These are phyloP conservation scores for Termitomyces titanicus DNA, from an alignment of 768 basidiomycete species.

Conservation along the genomic window DNA sequence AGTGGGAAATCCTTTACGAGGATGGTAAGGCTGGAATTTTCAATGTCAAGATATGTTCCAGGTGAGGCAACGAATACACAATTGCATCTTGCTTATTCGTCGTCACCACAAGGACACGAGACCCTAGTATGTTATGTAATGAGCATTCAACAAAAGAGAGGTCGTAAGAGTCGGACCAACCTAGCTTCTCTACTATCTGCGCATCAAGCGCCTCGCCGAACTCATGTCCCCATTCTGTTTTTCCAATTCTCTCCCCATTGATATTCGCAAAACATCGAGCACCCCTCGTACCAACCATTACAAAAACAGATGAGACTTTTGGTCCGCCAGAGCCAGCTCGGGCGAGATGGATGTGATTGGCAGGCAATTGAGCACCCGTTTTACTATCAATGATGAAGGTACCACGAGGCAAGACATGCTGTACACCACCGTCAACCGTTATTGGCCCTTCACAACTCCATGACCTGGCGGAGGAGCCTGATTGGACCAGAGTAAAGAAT, in stretches of 20 bases:
- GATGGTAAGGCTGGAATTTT: conserved; percentile 29
- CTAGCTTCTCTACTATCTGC: conserved; percentile 58
- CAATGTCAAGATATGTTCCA: conserved; percentile 52
- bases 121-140: conserved; percentile 30
- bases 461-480: conserved; percentile 25
- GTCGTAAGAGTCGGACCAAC: conserved; percentile 31
- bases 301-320: conserved; percentile 29
- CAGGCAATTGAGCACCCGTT: conserved; percentile 41
- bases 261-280: conserved; percentile 55
- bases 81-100: conserved; percentile 46
- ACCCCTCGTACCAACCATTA: conserved; percentile 56
- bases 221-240: conserved; percentile 60
- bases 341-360: conserved; percentile 41
- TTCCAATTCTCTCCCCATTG: conserved; percentile 63
- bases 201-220: conserved; percentile 44
- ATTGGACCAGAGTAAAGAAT: conserved; percentile 49
- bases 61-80: conserved; percentile 60
- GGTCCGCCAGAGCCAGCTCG: conserved; percentile 26
- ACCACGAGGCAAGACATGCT: conserved; percentile 42
- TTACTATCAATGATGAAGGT: conserved; percentile 54
- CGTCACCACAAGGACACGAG: conserved; percentile 53
- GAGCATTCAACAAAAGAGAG: neutral
- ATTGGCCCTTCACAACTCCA: conserved; percentile 35
- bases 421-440: conserved; percentile 33
- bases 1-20: conserved; percentile 23